Evolutionary conservation across 2,329 filamentous ascomycete genomes (phyloP).

Genomic region (Fusarium tricinctum): DNA sequence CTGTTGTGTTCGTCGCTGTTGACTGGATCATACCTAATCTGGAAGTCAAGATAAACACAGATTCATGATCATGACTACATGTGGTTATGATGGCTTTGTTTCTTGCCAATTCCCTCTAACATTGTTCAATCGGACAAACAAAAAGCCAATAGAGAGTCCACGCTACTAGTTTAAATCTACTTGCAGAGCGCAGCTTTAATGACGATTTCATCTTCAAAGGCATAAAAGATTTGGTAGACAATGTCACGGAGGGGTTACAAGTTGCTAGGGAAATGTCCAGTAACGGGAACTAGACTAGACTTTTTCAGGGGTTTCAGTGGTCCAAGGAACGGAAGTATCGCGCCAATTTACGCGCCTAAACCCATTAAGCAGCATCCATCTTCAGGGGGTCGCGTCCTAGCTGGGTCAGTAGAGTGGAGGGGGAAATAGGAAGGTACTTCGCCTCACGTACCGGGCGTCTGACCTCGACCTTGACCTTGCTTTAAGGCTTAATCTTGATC

Average conservation of each 20-base stretch:
- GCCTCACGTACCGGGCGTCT: slow-evolving; percentile 11
- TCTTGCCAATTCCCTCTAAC: too few relatives aligned
- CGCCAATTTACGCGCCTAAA: slow-evolving; percentile 39
- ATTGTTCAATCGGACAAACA: too few relatives aligned
- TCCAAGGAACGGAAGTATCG: slow-evolving; percentile 24
- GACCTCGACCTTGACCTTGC: slow-evolving; percentile 4
- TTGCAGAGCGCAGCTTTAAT: neutral
- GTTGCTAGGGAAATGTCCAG: slow-evolving; percentile 46
- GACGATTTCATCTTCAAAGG: neutral
- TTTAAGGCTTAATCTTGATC: neutral
- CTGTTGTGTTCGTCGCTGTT: neutral
- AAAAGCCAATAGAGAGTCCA: too few relatives aligned
- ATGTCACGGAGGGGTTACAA: slow-evolving; percentile 27
- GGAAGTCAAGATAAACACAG: neutral
- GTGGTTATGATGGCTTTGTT: neutral
- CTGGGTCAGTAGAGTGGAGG: neutral
- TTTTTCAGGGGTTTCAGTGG: slow-evolving; percentile 27
- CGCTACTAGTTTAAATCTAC: too few relatives aligned
- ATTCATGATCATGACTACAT: neutral
- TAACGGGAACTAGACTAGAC: slow-evolving; percentile 27
- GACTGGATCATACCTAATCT: neutral
- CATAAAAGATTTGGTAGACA: neutral
- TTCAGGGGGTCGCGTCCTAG: slow-evolving; percentile 35
- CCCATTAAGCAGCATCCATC: slow-evolving; percentile 14
- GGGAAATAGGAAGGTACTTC: slow-evolving; percentile 10